These are phyloP conservation scores for Termitomyces sp. DNA, from an alignment of 768 basidiomycete genomes.

Conservation along the genomic window DNA sequence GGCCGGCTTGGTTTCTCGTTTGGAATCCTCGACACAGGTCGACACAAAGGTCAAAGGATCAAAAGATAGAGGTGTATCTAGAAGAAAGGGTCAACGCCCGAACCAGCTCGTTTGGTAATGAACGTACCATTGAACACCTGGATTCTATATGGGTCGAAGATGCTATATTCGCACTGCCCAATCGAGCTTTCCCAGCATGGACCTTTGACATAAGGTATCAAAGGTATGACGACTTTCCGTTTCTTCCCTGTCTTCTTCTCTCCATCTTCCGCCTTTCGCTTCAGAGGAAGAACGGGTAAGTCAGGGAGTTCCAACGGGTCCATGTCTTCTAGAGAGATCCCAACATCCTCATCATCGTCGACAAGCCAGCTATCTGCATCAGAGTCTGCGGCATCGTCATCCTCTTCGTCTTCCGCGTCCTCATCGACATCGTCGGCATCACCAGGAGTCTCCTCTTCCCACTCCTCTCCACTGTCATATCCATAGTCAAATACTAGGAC, in stretches of 20 bases:
- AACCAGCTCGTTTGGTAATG: background rate
- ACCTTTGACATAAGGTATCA: slow-evolving; percentile 80
- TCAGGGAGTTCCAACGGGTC: slow-evolving; percentile 34
- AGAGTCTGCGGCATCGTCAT: slow-evolving; percentile 60
- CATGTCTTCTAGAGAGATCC: slow-evolving; percentile 36
- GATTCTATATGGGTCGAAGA: slow-evolving; percentile 72
- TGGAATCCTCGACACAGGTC: slow-evolving; percentile 34
- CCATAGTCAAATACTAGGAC: slow-evolving; percentile 77
- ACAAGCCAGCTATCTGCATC: slow-evolving; percentile 80
- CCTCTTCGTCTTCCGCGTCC: slow-evolving; percentile 65
- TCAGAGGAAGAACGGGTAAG: slow-evolving; percentile 33
- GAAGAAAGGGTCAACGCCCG: slow-evolving; percentile 1
- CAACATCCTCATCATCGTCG: slow-evolving; percentile 63
- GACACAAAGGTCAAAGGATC: slow-evolving; percentile 79
- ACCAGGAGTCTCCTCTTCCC: slow-evolving; percentile 86
- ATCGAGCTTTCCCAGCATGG: slow-evolving; percentile 76
- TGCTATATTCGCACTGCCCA: slow-evolving; percentile 63
- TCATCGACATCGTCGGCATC: slow-evolving; percentile 75
- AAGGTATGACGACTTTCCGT: slow-evolving; percentile 70
- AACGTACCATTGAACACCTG: slow-evolving; percentile 78
- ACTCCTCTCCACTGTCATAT: slow-evolving; percentile 94
- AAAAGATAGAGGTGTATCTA: slow-evolving; percentile 71
- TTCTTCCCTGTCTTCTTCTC: slow-evolving; percentile 59
- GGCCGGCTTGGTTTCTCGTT: slow-evolving; percentile 21
- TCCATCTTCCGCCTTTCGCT: slow-evolving; percentile 62